Conservation (phyloP, 371 early-diverging fungal species). For the Mucor sp. region DNA sequence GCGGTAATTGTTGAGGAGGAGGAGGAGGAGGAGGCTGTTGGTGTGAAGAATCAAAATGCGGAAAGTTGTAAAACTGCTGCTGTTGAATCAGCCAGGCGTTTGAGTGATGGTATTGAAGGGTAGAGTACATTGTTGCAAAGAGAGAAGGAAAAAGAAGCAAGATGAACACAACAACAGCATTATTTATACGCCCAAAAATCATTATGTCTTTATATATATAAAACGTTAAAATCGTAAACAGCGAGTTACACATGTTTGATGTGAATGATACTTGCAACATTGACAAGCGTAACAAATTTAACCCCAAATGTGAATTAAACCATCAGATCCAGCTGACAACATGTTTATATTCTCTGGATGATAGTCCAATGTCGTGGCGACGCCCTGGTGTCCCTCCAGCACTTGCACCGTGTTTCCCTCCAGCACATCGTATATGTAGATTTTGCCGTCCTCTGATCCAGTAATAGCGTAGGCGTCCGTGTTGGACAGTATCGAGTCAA, state of each 20-base stretch:
- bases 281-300: conserved; percentile 10
- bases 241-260: conserved; percentile 7
- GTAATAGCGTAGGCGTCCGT: conserved; percentile 79
- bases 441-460: conserved; percentile 91
- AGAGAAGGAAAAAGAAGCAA: neutral
- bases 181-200: conserved; percentile 12
- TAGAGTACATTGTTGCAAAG: neutral
- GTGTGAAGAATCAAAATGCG: neutral
- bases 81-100: conserved; percentile 6
- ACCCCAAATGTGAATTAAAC: conserved; percentile 55
- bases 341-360: conserved; percentile 48
- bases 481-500: conserved; percentile 68
- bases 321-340: conserved; percentile 62
- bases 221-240: conserved; percentile 13
- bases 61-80: neutral
- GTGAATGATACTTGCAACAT: conserved; percentile 3
- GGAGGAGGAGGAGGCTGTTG: too few species aligned
- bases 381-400: conserved; percentile 36
- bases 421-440: conserved; percentile 84
- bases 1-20: too few species aligned
- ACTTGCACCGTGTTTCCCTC: conserved; percentile 48
- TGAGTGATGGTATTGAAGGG: neutral
- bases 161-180: neutral
- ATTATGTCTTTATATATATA: conserved; percentile 1
- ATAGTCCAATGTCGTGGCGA: conserved; percentile 43